A percentile compares a stretch with the other conserved stretches of the same genome.
Conservation (phyloP, 2,329 filamentous ascomycete species). For the Verticillium longisporum region DNA sequence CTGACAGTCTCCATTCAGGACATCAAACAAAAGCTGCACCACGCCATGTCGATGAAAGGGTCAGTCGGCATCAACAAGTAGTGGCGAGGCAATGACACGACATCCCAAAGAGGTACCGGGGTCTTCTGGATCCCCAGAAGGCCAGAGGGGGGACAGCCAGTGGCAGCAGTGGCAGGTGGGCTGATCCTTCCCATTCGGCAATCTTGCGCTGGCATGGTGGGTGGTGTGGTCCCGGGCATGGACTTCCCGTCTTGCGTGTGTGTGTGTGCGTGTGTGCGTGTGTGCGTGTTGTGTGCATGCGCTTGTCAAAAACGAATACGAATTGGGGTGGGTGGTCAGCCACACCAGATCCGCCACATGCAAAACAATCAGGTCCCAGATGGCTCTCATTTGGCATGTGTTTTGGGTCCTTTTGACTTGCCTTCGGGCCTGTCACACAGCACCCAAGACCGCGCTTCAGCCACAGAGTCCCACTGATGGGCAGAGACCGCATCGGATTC, state of each 20-base stretch:
- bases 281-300: background rate
- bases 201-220: background rate
- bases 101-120: background rate
- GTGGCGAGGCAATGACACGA: background rate
- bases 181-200: background rate
- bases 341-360: background rate
- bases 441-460: background rate
- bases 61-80: background rate
- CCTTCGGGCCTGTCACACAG: background rate
- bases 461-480: background rate
- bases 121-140: background rate
- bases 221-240: background rate
- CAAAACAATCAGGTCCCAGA: background rate
- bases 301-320: background rate
- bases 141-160: background rate
- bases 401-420: background rate
- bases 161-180: background rate
- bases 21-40: background rate
- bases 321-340: background rate
- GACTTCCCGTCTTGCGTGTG: background rate
- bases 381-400: background rate
- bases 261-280: no score
- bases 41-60: background rate
- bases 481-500: background rate
- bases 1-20: background rate